phyloP scores from a whole-genome alignment of 2,329 filamentous ascomycete genomes.

The Colletotrichum orbiculare region DNA sequence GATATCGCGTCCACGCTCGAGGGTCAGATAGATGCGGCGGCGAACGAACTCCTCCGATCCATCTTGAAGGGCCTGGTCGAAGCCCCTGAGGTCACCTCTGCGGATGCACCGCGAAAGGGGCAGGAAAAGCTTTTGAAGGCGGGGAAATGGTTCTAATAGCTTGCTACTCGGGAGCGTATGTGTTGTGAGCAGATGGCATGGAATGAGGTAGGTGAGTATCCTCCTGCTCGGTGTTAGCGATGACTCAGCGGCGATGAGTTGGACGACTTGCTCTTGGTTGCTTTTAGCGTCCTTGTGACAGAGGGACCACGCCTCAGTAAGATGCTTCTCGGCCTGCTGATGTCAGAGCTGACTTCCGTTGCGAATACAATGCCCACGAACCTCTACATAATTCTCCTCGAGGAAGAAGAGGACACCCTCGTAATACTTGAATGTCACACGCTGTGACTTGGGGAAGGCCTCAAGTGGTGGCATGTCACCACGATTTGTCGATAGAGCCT shows the following conservation, averaged over 20 bases:
- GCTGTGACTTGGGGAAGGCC: constrained; percentile 87
- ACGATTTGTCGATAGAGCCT: constrained; percentile 79
- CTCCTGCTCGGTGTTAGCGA: constrained; percentile 62
- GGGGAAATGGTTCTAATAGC: constrained; percentile 80
- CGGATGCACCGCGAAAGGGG: constrained; percentile 85
- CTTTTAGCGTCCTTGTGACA: constrained; percentile 78
- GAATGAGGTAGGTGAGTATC: constrained; percentile 94
- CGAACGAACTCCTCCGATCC: constrained; percentile 95
- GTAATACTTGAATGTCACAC: constrained; percentile 97
- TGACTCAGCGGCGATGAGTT: not conserved
- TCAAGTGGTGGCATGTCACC: constrained; percentile 85
- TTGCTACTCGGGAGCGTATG: constrained; percentile 81
- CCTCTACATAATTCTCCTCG: constrained; percentile 90
- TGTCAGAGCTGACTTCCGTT: constrained; percentile 3
- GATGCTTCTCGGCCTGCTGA: constrained; percentile 77
- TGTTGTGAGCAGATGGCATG: constrained; percentile 88
- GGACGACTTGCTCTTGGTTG: constrained; percentile 80
- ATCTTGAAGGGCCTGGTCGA: constrained; percentile 82
- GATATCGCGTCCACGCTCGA: constrained; percentile 92
- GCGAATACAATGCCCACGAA: constrained; percentile 47
- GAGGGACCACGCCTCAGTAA: constrained; percentile 83
- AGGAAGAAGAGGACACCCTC: constrained; percentile 93
- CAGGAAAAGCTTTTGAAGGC: constrained; percentile 80
- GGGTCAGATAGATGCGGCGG: constrained; percentile 90
- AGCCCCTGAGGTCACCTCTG: constrained; percentile 82